These are phyloP conservation scores for Cupressus sempervirens DNA, from an alignment of 75 land plant species.

Conservation along the genomic window DNA sequence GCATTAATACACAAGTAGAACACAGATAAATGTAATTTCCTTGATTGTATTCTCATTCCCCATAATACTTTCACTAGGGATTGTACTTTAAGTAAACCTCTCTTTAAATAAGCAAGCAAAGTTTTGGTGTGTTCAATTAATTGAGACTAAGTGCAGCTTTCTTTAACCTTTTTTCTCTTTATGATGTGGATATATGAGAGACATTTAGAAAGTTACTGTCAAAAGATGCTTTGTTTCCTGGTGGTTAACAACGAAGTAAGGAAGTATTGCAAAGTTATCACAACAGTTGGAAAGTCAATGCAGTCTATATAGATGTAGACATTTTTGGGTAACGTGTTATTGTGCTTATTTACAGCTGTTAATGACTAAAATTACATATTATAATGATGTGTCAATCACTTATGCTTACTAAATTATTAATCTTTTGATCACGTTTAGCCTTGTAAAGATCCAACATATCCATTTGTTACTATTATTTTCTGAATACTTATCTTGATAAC, in stretches of 20 bases:
- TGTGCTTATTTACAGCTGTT: neutral
- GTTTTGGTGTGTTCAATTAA: neutral
- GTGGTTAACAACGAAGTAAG: neutral
- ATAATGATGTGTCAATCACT: neutral
- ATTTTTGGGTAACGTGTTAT: neutral
- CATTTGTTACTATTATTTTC: neutral
- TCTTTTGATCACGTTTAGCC: neutral
- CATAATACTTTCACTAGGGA: neutral
- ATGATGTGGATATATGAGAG: neutral
- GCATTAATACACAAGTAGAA: neutral
- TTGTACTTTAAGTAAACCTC: neutral
- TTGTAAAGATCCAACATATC: neutral
- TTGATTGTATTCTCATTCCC: neutral
- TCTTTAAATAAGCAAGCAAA: neutral
- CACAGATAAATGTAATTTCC: neutral
- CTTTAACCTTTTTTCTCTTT: neutral
- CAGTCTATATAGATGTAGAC: neutral
- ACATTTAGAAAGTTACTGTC: neutral
- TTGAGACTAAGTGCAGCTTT: neutral
- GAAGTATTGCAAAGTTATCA: neutral
- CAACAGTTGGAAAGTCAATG: neutral
- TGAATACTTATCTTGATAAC: too few relatives aligned
- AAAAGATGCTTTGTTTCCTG: neutral
- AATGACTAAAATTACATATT: neutral
- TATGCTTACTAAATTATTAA: neutral